phyloP scores from a whole-genome alignment of 371 early-diverging fungal genomes.

The Mucor lusitanicus region DNA sequence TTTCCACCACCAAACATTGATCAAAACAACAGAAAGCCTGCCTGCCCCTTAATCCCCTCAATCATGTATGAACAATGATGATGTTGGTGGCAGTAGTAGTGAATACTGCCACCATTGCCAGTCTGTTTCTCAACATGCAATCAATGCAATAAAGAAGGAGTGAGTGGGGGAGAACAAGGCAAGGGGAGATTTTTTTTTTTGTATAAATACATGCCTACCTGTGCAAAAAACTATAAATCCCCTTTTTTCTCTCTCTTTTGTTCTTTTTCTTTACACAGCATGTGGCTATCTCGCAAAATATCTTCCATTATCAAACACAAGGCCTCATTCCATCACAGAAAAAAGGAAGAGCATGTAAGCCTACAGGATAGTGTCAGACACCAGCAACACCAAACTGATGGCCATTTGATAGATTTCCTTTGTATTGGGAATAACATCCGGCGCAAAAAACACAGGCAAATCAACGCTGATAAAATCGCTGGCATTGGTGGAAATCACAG shows the following conservation, averaged over 20 bases:
- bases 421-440: slow-evolving; percentile 29
- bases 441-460: slow-evolving; percentile 32
- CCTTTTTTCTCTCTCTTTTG: slow-evolving; percentile 9
- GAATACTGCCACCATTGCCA: neutral
- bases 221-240: neutral
- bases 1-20: neutral
- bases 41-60: neutral
- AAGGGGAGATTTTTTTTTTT: neutral
- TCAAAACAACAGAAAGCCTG: neutral
- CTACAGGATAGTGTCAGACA: no score
- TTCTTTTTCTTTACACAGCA: neutral
- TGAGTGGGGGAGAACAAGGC: neutral
- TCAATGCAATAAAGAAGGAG: slow-evolving; percentile 15
- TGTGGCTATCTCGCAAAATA: slow-evolving; percentile 43
- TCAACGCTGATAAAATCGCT: slow-evolving; percentile 32
- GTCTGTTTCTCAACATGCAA: slow-evolving; percentile 14
- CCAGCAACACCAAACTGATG: no score
- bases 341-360: slow-evolving; percentile 1
- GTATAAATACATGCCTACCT: neutral
- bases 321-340: neutral
- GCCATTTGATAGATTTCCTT: slow-evolving; percentile 9
- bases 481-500: slow-evolving; percentile 28
- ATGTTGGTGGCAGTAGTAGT: neutral
- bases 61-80: neutral
- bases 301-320: slow-evolving; percentile 7